phyloP scores from a whole-genome alignment of 176 grass and related monocot genomes.

The Stipa capillata region DNA sequence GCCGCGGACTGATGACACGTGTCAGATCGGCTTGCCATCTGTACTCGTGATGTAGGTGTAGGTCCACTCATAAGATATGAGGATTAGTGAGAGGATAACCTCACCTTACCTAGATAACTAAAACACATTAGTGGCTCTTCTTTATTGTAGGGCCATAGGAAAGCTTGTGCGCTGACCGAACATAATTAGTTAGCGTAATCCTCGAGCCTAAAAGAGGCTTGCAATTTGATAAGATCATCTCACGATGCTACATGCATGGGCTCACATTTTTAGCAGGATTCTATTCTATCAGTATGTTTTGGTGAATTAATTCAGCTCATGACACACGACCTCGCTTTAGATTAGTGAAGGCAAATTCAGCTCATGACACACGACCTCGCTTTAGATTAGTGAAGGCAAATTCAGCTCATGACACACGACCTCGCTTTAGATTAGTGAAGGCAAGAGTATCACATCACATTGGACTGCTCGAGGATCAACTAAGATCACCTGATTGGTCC shows the following conservation, averaged over 20 bases:
- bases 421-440: too few species aligned
- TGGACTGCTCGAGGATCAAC: too few species aligned
- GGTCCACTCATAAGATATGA: background rate
- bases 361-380: background rate
- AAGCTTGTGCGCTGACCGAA: constrained; percentile 22
- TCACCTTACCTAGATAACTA: background rate
- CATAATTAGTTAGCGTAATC: constrained; percentile 19
- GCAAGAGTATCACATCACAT: too few species aligned
- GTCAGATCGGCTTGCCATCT: background rate
- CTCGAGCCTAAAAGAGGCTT: background rate
- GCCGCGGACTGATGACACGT: background rate
- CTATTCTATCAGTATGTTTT: background rate
- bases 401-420: background rate
- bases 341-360: too few species aligned
- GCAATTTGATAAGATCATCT: background rate
- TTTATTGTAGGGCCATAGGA: background rate
- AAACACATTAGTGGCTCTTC: constrained; percentile 9
- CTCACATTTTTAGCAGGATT: background rate
- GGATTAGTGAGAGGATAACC: constrained; percentile 2
- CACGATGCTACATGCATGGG: background rate
- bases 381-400: too few species aligned
- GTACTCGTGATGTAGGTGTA: background rate
- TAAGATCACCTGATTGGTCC: too few species aligned
- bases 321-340: background rate
- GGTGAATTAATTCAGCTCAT: background rate